Base-by-base conservation (phyloP, 441 rosid species). In the Arabidopsis hybrid region DNA sequence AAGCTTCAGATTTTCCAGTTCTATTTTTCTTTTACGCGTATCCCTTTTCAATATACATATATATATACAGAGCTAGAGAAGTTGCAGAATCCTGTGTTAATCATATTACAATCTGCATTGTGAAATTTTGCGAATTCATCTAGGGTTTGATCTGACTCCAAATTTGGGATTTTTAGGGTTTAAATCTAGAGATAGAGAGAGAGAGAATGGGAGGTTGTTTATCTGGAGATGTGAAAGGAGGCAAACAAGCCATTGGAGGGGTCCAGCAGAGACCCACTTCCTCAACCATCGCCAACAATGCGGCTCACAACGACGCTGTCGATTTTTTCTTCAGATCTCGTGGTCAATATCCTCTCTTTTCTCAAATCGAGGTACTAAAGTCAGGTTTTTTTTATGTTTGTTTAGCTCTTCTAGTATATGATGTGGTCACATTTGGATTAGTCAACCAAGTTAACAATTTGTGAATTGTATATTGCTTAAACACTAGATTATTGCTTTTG, bases 181-280 rank as follows among this genome's bases (percentile, higher is more conserved):
- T 46, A 3, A 43, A 42, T 43, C 39, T 43, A 12, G 26, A 21
- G 26, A 21, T 3, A 51, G 6, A 29, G 4, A n/a, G 13, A 32
- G 7, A 53, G 72, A 59, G 68, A 13, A 89, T 89, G 94, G 94
- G 94, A 17, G 62, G 38, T 1, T 89, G 90, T 61, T 14, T 77
- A 0, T 75, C 86, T 0, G 86, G 87, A 21, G 97, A 84, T 14
- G 56, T 87, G 71, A 56, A 21, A 52, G 95, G 93, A 9, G 95
- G 93, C 34, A 79, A 89, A 71, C 91, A 85, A 64, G 95, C 86
- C 2, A 58, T 86, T 1, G 97, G 93, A 47, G 91, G 90, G 71
- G 59, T 80, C 78, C 81, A 67, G 6, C 73, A 32, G 9, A 68
- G 81, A 68, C 72, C 87, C 80, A 73, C 72, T 31, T 31, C 32